A percentile compares a stretch with the other conserved stretches of the same genome.
These are phyloP conservation scores for Evansstolkia leycettana DNA, from an alignment of 495 filamentous ascomycete genomes.

Conservation along the genomic window DNA sequence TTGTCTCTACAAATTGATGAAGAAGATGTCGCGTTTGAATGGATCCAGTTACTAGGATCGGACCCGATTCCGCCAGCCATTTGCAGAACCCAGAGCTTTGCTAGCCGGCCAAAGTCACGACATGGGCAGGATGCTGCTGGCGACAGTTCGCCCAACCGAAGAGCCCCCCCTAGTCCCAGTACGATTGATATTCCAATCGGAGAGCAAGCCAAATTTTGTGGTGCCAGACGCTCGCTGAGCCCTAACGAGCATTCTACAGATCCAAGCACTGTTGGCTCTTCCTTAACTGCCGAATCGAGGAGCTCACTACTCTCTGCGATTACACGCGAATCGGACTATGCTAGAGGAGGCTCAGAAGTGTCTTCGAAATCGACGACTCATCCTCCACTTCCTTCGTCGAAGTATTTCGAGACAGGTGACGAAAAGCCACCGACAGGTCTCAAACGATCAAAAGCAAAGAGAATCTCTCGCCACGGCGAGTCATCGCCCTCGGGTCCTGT, in stretches of 20 bases:
- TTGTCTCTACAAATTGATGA: conserved; percentile 58
- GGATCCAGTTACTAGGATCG: conserved; percentile 72
- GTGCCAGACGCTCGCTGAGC: conserved; percentile 21
- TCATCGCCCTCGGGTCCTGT: conserved; percentile 16
- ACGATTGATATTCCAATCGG: conserved; percentile 62
- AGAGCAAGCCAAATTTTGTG: conserved; percentile 39
- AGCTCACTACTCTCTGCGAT: conserved; percentile 22
- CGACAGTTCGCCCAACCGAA: conserved; percentile 24
- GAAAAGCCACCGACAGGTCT: conserved; percentile 25
- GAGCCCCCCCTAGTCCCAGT: conserved; percentile 38
- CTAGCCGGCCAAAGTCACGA: conserved; percentile 29
- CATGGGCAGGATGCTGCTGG: conserved; percentile 18
- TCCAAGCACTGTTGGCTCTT: conserved; percentile 24
- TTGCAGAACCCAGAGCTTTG: conserved; percentile 37
- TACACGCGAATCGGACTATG: conserved; percentile 29
- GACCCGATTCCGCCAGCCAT: conserved; percentile 61
- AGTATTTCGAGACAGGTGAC: conserved; percentile 12
- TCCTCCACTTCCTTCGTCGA: conserved; percentile 13
- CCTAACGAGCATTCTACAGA: conserved; percentile 25
- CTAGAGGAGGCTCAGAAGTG: conserved; percentile 13
- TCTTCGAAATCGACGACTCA: conserved; percentile 11
- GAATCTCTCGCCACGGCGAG: conserved; percentile 33
- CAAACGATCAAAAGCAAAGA: conserved; percentile 44
- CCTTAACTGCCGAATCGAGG: conserved; percentile 15
- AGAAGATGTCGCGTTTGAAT: conserved; percentile 69